Evolutionary conservation across 2,329 filamentous ascomycete genomes (phyloP).

Genomic region (Pseudopyrenochaeta lycopersici): DNA sequence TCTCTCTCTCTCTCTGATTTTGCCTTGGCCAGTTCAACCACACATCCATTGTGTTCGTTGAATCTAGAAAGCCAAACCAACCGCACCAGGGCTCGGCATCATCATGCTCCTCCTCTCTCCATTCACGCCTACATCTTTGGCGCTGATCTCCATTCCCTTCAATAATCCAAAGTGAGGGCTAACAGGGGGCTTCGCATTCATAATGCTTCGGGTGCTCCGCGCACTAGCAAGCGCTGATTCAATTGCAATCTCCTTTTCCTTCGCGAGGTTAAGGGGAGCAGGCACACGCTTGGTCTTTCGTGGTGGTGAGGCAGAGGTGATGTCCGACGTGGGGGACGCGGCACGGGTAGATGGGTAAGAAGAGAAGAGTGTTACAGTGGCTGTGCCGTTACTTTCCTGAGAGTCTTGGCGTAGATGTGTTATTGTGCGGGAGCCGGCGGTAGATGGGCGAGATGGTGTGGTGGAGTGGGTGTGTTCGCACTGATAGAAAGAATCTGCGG

Average conservation of each 20-base stretch:
- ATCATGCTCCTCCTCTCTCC: slow-evolving; percentile 16
- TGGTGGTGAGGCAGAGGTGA: slow-evolving; percentile 14
- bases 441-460: slow-evolving; percentile 28
- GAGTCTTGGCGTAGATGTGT: slow-evolving; percentile 42
- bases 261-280: slow-evolving; percentile 32
- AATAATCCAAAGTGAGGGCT: slow-evolving; percentile 39
- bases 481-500: slow-evolving; percentile 40
- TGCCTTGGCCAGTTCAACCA: no score
- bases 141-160: slow-evolving; percentile 43
- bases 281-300: slow-evolving; percentile 38
- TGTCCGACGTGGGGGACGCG: slow-evolving; percentile 8
- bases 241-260: slow-evolving; percentile 34
- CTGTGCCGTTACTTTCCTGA: slow-evolving; percentile 37
- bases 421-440: slow-evolving; percentile 27
- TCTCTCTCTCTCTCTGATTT: no score
- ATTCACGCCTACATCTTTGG: slow-evolving; percentile 23
- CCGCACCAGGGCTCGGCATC: slow-evolving; percentile 27
- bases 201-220: slow-evolving; percentile 20
- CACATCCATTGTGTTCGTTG: neutral
- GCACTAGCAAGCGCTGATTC: slow-evolving; percentile 28
- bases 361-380: slow-evolving; percentile 41
- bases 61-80: slow-evolving; percentile 47
- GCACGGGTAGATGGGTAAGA: slow-evolving; percentile 22
- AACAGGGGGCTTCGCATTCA: slow-evolving; percentile 36
- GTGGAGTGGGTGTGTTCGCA: slow-evolving; percentile 22